Evolutionary conservation across 805 yeast genomes (phyloP).

Genomic region (Teunomyces kruisii): DNA sequence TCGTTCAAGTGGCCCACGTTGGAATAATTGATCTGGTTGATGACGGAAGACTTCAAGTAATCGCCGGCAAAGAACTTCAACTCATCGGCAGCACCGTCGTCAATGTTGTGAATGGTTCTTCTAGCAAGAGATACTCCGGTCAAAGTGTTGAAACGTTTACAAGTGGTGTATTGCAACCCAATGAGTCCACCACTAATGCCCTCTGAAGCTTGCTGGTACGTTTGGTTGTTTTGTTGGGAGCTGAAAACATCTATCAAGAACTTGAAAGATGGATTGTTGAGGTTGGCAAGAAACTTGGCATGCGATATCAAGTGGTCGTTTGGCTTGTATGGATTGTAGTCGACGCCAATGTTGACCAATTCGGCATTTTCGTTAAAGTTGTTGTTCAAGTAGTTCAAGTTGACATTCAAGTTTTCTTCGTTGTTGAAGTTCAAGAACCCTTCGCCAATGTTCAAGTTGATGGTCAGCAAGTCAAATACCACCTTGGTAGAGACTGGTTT

Average conservation of each 20-base stretch:
- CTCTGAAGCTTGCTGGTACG: constrained; percentile 55
- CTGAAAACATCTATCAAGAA: constrained; percentile 33
- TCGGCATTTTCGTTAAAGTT: constrained; percentile 51
- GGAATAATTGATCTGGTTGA: constrained; percentile 24
- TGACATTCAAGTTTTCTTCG: constrained; percentile 38
- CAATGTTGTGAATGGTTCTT: constrained; percentile 53
- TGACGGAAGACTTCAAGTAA: constrained; percentile 33
- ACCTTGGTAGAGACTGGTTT: constrained; percentile 48
- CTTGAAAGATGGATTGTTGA: constrained; percentile 46
- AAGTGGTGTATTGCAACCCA: constrained; percentile 45
- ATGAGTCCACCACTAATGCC: constrained; percentile 50
- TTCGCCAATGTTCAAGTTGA: constrained; percentile 36
- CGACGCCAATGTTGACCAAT: constrained; percentile 49
- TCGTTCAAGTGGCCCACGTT: constrained; percentile 21
- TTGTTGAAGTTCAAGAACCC: constrained; percentile 36
- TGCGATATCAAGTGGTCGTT: constrained; percentile 47
- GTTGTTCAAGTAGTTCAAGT: constrained; percentile 41
- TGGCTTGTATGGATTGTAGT: constrained; percentile 54
- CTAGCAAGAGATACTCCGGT: constrained; percentile 62
- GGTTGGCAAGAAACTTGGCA: constrained; percentile 44
- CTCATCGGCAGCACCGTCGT: constrained; percentile 51
- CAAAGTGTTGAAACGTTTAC: constrained; percentile 25
- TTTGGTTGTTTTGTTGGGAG: constrained; percentile 43
- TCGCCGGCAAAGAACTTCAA: constrained; percentile 34
- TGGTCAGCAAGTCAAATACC: constrained; percentile 37